Evolutionary conservation across 441 rosid genomes (phyloP), one percentile per base, ranked within the genome.

Genomic region (Capsella rubella): DNA sequence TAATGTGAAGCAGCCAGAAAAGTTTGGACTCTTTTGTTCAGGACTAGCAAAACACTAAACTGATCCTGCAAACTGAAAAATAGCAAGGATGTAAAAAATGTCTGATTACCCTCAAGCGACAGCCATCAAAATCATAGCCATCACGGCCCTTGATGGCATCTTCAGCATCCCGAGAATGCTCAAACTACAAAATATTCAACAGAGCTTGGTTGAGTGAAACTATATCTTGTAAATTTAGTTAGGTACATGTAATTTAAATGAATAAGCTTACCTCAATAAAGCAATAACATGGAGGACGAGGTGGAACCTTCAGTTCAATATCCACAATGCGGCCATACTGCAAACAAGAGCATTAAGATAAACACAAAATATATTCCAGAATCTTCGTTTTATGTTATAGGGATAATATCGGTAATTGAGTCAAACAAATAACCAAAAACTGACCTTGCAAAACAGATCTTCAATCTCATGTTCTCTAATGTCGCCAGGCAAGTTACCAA

Each of bases 71-170:
- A 53, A 21, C 9, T 7, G n/a, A 43, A 28, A 64, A 32, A 25
- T 29, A 50, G 42, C 27, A 42, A 58, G 64, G 45, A 35, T 50
- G 13, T 35, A 65, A 42, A 28, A n/a, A 57, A 78, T 50, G 47
- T 32, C 46, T 60, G 63, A 50, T 76, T 88, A 92, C 97, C 90
- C 99, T 88, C 70, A 94, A 78, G 51, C 90, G 94, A 74, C 90
- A 89, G 52, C 97, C 97, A 61, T 92, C 97, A 79, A 94, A 94
- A 77, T 92, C 88, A 70, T 90, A 92, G 69, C 99, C 99, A 83
- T 94, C 97, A 50, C 97, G 93, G 27, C 99, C 97, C 78, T 89
- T 84, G 50, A 92, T 92, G 29, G 99, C 97, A 79, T 92, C 97
- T 78, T 94, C 96, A 2, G 99, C 99, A 87, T 90, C 97, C 52